Base-by-base conservation (phyloP, 1,139 yeast species). In the Kodamaea sp. region DNA sequence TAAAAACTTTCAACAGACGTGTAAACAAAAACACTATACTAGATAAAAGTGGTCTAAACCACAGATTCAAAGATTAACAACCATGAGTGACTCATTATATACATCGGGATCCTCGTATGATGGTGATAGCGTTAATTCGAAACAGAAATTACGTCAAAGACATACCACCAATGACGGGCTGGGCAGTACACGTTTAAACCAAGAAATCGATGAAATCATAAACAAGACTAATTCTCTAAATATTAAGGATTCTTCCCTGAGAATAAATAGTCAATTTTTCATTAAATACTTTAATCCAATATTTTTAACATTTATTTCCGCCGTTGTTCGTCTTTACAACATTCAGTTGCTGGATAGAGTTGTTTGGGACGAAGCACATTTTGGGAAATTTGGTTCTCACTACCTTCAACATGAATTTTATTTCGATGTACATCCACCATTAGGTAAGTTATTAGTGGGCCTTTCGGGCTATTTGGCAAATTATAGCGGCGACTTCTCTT, bases 311-410 rank as follows among this genome's bases (percentile, higher is more conserved):
- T 62, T 70, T 0, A 34, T 84, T 2, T 80, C 95, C 1, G 77
- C 85, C 9, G 75, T 75, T 47, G 73, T 89, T 8, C 75, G 97
- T 39, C 69, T 87, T 33, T 77, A 82, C 52, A 70, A 72, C 27
- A 84, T 92, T 39, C 85, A 81, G 40, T 70, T 66, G 25, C 70
- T 84, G 29, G 64, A 75, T 38, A 63, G 69, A 30, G 97, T 94
- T 8, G 82, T 89, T 7, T 92, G 99, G 99, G 98, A 90, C 63
- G 96, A 88, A 58, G 96, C 96, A 7, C 96, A 87, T 67, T 85
- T 85, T 63, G 84, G 83, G 9, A 78, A 79, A 50, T 79, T 79
- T 55, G 85, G 84, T 5, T 73, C 82, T 2, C 68, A 78, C 47
- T 83, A 83, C 54, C 63, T 81, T 43, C 72, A 74, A 42, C 79